These are phyloP conservation scores for Cyclocybe cylindracea DNA, from an alignment of 768 basidiomycete species.

Conservation along the genomic window DNA sequence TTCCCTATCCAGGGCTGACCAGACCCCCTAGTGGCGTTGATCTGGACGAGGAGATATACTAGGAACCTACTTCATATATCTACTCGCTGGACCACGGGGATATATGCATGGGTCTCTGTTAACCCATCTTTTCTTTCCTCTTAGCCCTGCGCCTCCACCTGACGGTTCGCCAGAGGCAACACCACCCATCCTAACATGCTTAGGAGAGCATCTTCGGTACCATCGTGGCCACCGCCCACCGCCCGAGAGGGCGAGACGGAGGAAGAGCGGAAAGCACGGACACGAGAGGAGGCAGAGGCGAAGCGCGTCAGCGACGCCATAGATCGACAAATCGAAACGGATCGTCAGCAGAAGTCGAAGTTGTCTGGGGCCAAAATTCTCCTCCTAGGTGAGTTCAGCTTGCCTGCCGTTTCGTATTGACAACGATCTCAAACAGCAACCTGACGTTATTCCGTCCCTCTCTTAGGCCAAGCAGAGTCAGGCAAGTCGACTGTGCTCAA, in stretches of 20 bases:
- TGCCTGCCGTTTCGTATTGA: background rate
- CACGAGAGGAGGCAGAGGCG: slow-evolving; percentile 48
- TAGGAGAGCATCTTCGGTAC: too few relatives aligned
- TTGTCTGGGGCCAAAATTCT: slow-evolving; percentile 48
- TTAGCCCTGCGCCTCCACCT: background rate
- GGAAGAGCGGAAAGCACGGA: slow-evolving; percentile 37
- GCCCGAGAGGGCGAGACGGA: slow-evolving; percentile 39
- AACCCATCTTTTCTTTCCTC: background rate
- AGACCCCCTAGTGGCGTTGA: slow-evolving; percentile 11
- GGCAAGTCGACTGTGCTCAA: slow-evolving; percentile 70
- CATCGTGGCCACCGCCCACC: slow-evolving; percentile 26
- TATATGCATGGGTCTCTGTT: background rate
- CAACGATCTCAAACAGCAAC: background rate
- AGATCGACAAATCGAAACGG: slow-evolving; percentile 49
- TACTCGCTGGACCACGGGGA: slow-evolving; percentile 1
- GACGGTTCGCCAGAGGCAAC: slow-evolving; percentile 10
- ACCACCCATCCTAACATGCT: slow-evolving; percentile 3
- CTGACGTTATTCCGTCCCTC: background rate
- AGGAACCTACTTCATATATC: slow-evolving; percentile 18
- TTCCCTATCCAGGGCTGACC: background rate
- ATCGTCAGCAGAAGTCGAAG: slow-evolving; percentile 43
- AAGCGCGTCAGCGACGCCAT: slow-evolving; percentile 55
- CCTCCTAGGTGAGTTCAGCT: slow-evolving; percentile 48
- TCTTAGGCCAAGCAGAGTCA: slow-evolving; percentile 63
- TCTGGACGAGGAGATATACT: slow-evolving; percentile 11